A percentile compares a stretch with the other conserved stretches of the same genome.
These are phyloP conservation scores for Populus tomentosa DNA, from an alignment of 441 rosid species.

Conservation along the genomic window DNA sequence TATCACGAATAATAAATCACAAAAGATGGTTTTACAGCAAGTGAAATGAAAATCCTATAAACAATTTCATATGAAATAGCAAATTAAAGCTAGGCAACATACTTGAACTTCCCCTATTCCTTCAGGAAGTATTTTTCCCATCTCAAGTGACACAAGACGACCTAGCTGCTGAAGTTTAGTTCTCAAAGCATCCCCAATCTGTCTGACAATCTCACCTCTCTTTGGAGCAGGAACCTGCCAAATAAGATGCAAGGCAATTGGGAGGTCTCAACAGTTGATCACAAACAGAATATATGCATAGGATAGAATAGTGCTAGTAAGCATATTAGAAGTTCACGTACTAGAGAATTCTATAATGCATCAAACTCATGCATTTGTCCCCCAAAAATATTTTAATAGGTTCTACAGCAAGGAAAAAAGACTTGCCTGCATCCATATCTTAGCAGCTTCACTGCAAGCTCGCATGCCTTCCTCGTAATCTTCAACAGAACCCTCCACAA, in stretches of 20 bases:
- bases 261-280: not conserved
- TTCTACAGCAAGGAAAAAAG: not conserved
- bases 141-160: constrained; percentile 85
- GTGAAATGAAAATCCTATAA: not conserved
- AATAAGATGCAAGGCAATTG: not conserved
- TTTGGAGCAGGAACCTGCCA: constrained; percentile 89
- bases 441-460: constrained; percentile 83
- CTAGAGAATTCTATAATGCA: not conserved
- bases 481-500: constrained; percentile 68
- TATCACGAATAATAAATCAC: not conserved
- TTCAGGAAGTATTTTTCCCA: constrained; percentile 97
- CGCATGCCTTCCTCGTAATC: constrained; percentile 79
- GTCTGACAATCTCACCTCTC: constrained; percentile 97
- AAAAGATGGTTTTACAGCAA: not conserved
- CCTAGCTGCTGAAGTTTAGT: constrained; percentile 78
- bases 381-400: not conserved
- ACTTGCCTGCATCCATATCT: constrained; percentile 83
- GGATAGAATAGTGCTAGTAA: not conserved
- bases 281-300: not conserved
- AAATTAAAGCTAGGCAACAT: constrained; percentile 9
- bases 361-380: not conserved
- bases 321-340: not conserved
- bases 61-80: not conserved
- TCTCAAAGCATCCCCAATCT: constrained; percentile 90
- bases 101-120: constrained; percentile 99